These are phyloP conservation scores for Ceratopteris richardii DNA, from an alignment of 75 land plant species.

Conservation along the genomic window DNA sequence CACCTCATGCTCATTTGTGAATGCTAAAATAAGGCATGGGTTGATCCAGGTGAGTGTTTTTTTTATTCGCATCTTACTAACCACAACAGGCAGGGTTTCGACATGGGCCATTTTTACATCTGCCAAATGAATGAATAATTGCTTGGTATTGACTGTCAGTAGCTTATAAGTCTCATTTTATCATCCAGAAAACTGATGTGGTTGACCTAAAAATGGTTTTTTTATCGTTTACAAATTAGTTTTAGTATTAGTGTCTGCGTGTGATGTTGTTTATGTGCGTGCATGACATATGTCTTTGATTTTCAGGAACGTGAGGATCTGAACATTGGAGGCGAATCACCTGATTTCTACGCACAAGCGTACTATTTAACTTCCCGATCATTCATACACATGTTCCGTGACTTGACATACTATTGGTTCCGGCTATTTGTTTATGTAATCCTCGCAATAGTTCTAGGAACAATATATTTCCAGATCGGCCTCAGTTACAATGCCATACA, in stretches of 20 bases:
- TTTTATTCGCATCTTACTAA: not conserved
- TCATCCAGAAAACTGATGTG: too few relatives aligned
- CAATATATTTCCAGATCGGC: conserved; percentile 76
- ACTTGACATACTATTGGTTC: conserved; percentile 95
- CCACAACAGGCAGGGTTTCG: too few relatives aligned
- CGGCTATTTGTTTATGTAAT: conserved; percentile 83
- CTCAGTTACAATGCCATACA: conserved; percentile 61
- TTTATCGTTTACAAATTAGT: too few relatives aligned
- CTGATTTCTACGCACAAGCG: conserved; percentile 76
- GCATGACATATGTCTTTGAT: too few relatives aligned
- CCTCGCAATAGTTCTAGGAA: conserved; percentile 81
- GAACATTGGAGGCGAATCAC: conserved; percentile 44
- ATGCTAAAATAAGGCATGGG: not conserved
- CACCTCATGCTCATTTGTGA: not conserved
- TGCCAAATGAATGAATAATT: too few relatives aligned
- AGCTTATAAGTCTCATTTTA: too few relatives aligned
- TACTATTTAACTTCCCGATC: conserved; percentile 68
- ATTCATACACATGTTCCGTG: conserved; percentile 84
- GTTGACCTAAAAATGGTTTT: too few relatives aligned
- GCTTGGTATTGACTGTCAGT: too few relatives aligned
- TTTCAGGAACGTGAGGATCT: not conserved
- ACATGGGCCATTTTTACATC: too few relatives aligned
- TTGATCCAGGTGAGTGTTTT: not conserved
- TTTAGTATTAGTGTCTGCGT: too few relatives aligned
- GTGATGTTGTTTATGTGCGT: too few relatives aligned